Evolutionary conservation across 805 yeast genomes (phyloP).

Genomic region (Aciculoconidium aculeatum): DNA sequence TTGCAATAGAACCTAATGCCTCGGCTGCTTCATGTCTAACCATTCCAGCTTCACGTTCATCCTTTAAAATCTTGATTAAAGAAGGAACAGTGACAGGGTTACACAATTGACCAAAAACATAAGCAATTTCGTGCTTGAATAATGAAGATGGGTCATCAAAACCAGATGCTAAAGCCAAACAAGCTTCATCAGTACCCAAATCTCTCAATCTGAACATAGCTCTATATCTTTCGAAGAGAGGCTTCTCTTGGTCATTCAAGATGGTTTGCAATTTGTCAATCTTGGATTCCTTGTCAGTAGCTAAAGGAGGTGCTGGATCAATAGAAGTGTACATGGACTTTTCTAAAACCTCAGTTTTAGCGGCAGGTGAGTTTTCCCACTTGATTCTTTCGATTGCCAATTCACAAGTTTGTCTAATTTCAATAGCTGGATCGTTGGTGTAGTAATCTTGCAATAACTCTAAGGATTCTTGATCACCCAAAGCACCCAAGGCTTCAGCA

Average conservation of each 20-base stretch:
- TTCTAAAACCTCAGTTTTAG: conserved; percentile 66
- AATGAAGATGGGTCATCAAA: conserved; percentile 87
- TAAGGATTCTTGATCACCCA: conserved; percentile 75
- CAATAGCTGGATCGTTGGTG: conserved; percentile 72
- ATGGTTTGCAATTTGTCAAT: conserved; percentile 60
- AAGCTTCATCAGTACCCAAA: conserved; percentile 88
- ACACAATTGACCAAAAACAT: conserved; percentile 95
- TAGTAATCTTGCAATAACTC: conserved; percentile 58
- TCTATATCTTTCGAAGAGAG: conserved; percentile 91
- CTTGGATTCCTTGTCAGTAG: conserved; percentile 48
- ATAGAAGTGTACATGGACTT: conserved; percentile 76
- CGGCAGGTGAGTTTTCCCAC: conserved; percentile 75
- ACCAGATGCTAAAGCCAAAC: conserved; percentile 85
- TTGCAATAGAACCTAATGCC: conserved; percentile 94
- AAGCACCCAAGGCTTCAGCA: conserved; percentile 97
- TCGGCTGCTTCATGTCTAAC: conserved; percentile 99
- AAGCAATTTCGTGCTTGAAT: conserved; percentile 96
- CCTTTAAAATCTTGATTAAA: conserved; percentile 72
- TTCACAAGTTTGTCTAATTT: conserved; percentile 96
- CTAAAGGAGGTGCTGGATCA: conserved; percentile 98
- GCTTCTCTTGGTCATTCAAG: conserved; percentile 68
- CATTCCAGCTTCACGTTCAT: conserved; percentile 88
- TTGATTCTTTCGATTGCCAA: conserved; percentile 90
- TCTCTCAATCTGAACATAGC: conserved; percentile 98
- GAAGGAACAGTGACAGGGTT: conserved; percentile 90